Percentiles rank a stretch among this genome's conserved stretches.
These are phyloP conservation scores for Lanmaoa pseudosensibilis DNA, from an alignment of 768 basidiomycete species.

Conservation along the genomic window DNA sequence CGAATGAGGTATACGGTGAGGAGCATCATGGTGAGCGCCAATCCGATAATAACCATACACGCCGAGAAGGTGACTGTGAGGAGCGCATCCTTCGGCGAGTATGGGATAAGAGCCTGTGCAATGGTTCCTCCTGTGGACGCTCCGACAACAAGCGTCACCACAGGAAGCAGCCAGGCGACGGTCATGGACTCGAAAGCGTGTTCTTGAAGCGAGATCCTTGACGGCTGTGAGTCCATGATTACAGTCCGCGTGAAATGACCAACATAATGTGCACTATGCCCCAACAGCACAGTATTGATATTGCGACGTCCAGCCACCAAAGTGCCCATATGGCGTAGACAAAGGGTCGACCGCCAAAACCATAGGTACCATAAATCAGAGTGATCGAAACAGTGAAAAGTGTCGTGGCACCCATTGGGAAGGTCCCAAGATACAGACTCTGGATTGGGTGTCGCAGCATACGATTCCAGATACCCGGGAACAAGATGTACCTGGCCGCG, in stretches of 20 bases:
- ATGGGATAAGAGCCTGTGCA: constrained; percentile 45
- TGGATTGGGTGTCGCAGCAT: constrained; percentile 52
- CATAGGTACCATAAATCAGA: constrained; percentile 44
- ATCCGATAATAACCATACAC: constrained; percentile 56
- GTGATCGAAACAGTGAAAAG: constrained; percentile 52
- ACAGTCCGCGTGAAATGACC: constrained; percentile 29
- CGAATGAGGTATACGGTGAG: constrained; percentile 63
- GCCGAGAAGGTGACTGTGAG: constrained; percentile 54
- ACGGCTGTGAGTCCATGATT: constrained; percentile 6
- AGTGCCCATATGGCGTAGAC: constrained; percentile 58
- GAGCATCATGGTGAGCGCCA: constrained; percentile 64
- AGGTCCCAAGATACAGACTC: constrained; percentile 48
- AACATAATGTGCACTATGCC: constrained; percentile 68
- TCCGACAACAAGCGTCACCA: constrained; percentile 71
- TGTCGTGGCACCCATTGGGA: constrained; percentile 63
- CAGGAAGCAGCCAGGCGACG: constrained; percentile 70
- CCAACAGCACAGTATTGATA: constrained; percentile 61
- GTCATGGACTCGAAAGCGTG: constrained; percentile 59
- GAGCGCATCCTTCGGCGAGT: constrained; percentile 49
- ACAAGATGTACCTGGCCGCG: constrained; percentile 50
- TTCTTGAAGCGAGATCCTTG: constrained; percentile 57
- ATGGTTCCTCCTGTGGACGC: constrained; percentile 66
- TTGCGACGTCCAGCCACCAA: constrained; percentile 66
- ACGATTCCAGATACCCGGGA: constrained; percentile 49
- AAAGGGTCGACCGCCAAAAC: constrained; percentile 52